Evolutionary conservation across 2,329 filamentous ascomycete species (phyloP).

Genomic region (Gaeumannomyces tritici): DNA sequence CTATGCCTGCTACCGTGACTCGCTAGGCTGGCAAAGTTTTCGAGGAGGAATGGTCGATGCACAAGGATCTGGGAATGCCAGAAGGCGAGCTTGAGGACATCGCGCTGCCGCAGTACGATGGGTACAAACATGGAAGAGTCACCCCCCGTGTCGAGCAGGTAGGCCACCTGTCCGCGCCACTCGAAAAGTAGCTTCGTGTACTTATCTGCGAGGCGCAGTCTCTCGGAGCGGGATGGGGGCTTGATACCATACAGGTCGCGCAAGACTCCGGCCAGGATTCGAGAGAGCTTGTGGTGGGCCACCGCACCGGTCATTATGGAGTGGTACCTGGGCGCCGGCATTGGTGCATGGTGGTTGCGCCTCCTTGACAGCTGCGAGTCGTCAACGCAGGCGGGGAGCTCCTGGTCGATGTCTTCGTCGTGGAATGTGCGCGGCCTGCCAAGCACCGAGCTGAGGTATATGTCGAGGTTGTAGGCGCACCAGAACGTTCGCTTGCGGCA

Average conservation of each 20-base stretch:
- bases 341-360: conserved; percentile 2
- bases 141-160: conserved; percentile 28
- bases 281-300: not conserved
- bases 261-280: not conserved
- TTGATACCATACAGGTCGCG: conserved; percentile 22
- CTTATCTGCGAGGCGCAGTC: conserved; percentile 13
- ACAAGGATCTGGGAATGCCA: conserved; percentile 32
- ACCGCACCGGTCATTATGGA: not conserved
- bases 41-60: conserved; percentile 25
- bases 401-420: conserved; percentile 56
- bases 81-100: conserved; percentile 30
- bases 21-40: conserved; percentile 18
- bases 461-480: conserved; percentile 55
- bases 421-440: conserved; percentile 52
- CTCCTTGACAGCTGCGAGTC: conserved; percentile 35
- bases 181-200: not conserved
- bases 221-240: conserved; percentile 21
- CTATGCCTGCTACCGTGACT: not conserved
- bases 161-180: conserved; percentile 23
- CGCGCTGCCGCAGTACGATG: conserved; percentile 30
- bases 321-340: conserved; percentile 5
- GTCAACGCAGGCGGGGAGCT: conserved; percentile 43
- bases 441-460: conserved; percentile 52
- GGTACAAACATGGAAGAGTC: conserved; percentile 23
- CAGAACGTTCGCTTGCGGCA: conserved; percentile 44